Evolutionary conservation across 2,329 filamentous ascomycete species (phyloP), one percentile per base, ranked within the genome.

Genomic region (Talaromyces rugulosus): DNA sequence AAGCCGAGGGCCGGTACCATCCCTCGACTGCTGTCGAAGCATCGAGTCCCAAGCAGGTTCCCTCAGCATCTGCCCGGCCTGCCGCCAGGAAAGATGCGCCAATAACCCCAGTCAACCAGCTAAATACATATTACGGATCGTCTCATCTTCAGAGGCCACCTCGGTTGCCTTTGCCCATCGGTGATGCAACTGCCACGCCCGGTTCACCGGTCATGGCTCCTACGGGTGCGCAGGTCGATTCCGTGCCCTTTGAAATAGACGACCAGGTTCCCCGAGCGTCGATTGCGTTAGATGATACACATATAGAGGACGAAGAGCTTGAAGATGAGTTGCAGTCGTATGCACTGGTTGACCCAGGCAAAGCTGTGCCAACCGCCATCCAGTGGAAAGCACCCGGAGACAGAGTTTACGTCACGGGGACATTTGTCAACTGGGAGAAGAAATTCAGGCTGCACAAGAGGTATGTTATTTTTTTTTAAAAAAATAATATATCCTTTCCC

Each of bases 371-470:
- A 1, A 96, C 91, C 1, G 81, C 85, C 62, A 87, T 99, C 62
- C 90, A 96, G 77, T 99, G 95, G 95, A 85, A 85, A 66, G 85
- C 86, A 8, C 87, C 87, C 58, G 93, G 91, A 62, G 90, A 96
- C 62, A 96, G 93, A 77, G 87, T 98, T 66, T 99, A 96, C 75
- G 92, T 99, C 53, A 99, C 95, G 0, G 94, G 94, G 66, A 98
- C 95, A 23, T 97, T 98, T 73, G 96, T 96, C 69, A 91, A 94
- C 74, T 99, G 95, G 95, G 92, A 96, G 77, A 89, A 90, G 74
- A 98, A 98, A 78, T 96, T 93, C 74, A 87, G 90, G 68, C 81
- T 99, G 72, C 87, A 92, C 76, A 88, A 85, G 75, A 89, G 91
- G 92, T 96, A 85, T 85, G 89, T 47, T 59, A 51, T 23, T 23